Evolutionary conservation across 768 basidiomycete species (phyloP).

Genomic region (Gelatoporia subvermispora): DNA sequence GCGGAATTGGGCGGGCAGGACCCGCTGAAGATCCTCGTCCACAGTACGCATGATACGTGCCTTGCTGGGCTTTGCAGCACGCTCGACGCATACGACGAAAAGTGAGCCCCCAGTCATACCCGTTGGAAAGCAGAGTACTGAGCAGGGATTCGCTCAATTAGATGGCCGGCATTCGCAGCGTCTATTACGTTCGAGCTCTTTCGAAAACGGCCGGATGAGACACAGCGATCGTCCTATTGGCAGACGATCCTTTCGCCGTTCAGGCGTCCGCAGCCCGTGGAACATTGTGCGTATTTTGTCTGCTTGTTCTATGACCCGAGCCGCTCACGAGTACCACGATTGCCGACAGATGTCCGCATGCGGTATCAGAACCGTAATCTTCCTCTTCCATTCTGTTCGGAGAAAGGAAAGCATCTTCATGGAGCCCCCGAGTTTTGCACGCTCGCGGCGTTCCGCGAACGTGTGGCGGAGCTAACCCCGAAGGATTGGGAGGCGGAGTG

Average conservation of each 20-base stretch:
- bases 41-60: constrained; percentile 69
- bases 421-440: constrained; percentile 75
- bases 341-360: constrained; percentile 48
- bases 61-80: constrained; percentile 60
- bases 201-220: constrained; percentile 16
- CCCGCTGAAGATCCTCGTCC: constrained; percentile 59
- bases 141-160: constrained; percentile 15
- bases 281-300: constrained; percentile 37
- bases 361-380: constrained; percentile 69
- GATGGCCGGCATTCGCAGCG: constrained; percentile 76
- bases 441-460: constrained; percentile 54
- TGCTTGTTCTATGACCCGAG: background rate
- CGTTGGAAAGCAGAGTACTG: background rate
- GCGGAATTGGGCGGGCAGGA: constrained; percentile 38
- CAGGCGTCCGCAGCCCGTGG: constrained; percentile 21
- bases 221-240: constrained; percentile 14
- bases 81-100: constrained; percentile 69
- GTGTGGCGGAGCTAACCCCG: constrained; percentile 63
- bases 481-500: constrained; percentile 66
- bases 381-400: constrained; percentile 58
- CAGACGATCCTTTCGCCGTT: constrained; percentile 42
- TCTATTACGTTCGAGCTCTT: constrained; percentile 74
- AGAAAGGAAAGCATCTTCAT: constrained; percentile 59
- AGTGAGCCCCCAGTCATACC: constrained; percentile 31
- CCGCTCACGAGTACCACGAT: too few relatives aligned